Conservation (phyloP, 78 protist species). For the Polysphondylium violaceum region DNA sequence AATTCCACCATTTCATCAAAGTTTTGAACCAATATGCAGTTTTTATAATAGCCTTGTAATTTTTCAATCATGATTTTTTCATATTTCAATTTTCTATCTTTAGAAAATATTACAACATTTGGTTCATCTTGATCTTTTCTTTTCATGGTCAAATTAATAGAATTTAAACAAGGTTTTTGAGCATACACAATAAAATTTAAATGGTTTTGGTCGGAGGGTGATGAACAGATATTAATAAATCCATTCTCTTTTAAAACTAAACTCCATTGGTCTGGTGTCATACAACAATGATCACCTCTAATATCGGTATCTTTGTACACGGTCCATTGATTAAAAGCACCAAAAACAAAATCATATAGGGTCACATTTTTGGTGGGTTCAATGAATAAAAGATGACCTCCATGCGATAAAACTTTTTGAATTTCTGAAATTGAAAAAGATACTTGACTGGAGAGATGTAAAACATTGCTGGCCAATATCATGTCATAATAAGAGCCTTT, state of each 20-base stretch:
- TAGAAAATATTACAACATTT: not conserved
- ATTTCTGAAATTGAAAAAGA: not conserved
- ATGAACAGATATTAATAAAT: no score
- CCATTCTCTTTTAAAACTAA: not conserved
- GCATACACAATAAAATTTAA: no score
- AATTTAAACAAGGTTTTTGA: no score
- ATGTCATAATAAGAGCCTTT: conserved; percentile 20
- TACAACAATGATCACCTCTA: conserved; percentile 22
- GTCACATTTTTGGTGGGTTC: conserved; percentile 5
- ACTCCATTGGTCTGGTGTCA: not conserved
- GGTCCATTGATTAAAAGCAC: conserved; percentile 58
- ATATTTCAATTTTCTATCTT: no score
- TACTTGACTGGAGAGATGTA: conserved; percentile 5
- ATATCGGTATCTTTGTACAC: conserved; percentile 25
- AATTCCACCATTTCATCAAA: not conserved
- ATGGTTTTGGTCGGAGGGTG: no score
- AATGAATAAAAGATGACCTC: conserved; percentile 20
- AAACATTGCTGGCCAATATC: conserved; percentile 39
- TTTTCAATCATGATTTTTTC: not conserved
- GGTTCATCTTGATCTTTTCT: not conserved
- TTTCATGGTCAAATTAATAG: no score
- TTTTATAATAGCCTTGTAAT: not conserved
- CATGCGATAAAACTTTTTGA: not conserved
- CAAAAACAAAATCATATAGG: conserved; percentile 17
- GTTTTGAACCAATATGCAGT: not conserved